These are phyloP conservation scores for Phoenix dactylifera DNA, from an alignment of 176 grass and related monocot genomes.

Conservation along the genomic window DNA sequence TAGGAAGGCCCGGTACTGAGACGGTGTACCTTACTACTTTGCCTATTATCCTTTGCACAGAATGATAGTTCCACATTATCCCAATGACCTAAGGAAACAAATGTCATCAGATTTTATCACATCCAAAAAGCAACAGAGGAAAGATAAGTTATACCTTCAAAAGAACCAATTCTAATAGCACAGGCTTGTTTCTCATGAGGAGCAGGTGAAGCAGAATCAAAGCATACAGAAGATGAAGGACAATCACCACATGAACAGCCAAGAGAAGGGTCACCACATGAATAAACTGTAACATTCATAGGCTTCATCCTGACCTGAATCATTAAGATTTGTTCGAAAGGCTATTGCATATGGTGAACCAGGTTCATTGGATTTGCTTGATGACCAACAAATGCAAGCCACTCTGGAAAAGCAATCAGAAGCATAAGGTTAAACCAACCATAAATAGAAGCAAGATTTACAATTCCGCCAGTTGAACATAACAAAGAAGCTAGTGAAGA, in stretches of 20 bases:
- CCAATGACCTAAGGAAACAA: no score
- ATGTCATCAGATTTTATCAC: not conserved
- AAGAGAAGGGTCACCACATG: constrained; percentile 82
- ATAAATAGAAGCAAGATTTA: no score
- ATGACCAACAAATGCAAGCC: constrained; percentile 75
- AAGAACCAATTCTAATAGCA: constrained; percentile 63
- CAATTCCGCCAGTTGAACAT: no score
- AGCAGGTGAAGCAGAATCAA: constrained; percentile 32
- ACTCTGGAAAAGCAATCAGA: constrained; percentile 53
- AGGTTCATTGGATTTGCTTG: constrained; percentile 43
- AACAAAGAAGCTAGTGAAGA: no score
- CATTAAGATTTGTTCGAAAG: constrained; percentile 48
- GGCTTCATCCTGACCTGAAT: constrained; percentile 56
- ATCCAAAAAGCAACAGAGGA: not conserved
- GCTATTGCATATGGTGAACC: constrained; percentile 84
- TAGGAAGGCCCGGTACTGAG: no score
- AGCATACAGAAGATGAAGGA: constrained; percentile 70
- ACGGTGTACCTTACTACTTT: no score
- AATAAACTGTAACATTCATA: constrained; percentile 85
- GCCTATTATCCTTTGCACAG: no score
- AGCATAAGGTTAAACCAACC: no score
- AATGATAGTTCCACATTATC: no score
- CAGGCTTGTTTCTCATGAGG: constrained; percentile 40
- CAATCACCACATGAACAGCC: constrained; percentile 97
- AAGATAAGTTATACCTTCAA: constrained; percentile 49